Evolutionary conservation across 805 yeast species (phyloP).

Genomic region (Metschnikowia noctiluminum): DNA sequence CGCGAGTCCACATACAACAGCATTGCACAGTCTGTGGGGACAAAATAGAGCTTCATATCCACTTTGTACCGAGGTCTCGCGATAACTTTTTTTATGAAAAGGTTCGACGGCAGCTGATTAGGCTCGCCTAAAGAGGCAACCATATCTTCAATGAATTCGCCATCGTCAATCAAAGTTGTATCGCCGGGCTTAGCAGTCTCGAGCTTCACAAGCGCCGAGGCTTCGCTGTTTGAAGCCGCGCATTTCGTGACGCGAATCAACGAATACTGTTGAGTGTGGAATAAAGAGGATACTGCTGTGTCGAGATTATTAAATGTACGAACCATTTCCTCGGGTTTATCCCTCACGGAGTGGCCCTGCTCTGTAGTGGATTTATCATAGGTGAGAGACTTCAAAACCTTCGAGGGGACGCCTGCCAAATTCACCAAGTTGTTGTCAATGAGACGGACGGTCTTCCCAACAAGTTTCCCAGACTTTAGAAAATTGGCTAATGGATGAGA

Average conservation of each 20-base stretch:
- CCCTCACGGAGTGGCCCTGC: slow-evolving; percentile 11
- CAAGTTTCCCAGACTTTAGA: slow-evolving; percentile 9
- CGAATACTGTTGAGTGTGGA: slow-evolving; percentile 41
- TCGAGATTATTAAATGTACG: slow-evolving; percentile 43
- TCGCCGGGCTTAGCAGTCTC: slow-evolving; percentile 58
- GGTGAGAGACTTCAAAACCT: slow-evolving; percentile 33
- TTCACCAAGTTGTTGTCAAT: slow-evolving; percentile 40
- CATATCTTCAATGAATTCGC: slow-evolving; percentile 38
- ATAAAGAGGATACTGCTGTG: slow-evolving; percentile 44
- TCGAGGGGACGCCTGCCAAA: slow-evolving; percentile 32
- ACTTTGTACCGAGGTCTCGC: slow-evolving; percentile 63
- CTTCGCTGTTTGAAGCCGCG: slow-evolving; percentile 49
- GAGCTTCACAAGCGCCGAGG: slow-evolving; percentile 49
- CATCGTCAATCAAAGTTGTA: slow-evolving; percentile 47
- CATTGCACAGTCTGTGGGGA: slow-evolving; percentile 38
- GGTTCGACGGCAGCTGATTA: slow-evolving; percentile 44
- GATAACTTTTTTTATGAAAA: slow-evolving; percentile 52
- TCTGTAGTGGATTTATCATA: slow-evolving; percentile 9
- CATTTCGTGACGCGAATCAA: slow-evolving; percentile 53
- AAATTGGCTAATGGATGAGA: neutral
- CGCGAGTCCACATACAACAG: slow-evolving; percentile 47
- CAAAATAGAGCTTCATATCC: slow-evolving; percentile 58
- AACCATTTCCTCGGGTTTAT: slow-evolving; percentile 12
- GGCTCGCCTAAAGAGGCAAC: slow-evolving; percentile 35
- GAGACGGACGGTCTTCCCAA: slow-evolving; percentile 31